Evolutionary conservation across 192 early-diverging fungal genomes (phyloP).

Genomic region (Coemansia umbellata): DNA sequence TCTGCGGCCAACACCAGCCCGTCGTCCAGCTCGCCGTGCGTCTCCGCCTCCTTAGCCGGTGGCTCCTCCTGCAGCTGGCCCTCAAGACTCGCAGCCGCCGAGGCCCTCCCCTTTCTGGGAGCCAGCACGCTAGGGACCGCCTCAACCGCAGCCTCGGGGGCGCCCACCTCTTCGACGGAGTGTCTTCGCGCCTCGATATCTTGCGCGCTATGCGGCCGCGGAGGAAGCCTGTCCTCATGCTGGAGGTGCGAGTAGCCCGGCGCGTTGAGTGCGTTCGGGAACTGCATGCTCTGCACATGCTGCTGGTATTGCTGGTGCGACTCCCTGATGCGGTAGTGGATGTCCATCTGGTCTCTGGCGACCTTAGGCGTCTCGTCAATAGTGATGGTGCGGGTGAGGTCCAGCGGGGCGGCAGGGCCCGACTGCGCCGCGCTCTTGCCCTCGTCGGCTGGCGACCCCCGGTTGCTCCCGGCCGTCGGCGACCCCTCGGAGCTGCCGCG

Average conservation of each 20-base stretch:
- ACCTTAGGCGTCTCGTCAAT: conserved; percentile 48
- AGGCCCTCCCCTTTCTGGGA: no score
- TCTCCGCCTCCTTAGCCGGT: not conserved
- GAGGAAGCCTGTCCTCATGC: not conserved
- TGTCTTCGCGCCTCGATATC: no score
- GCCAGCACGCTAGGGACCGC: no score
- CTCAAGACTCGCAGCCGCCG: not conserved
- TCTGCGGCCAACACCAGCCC: conserved; percentile 36
- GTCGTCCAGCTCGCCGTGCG: not conserved
- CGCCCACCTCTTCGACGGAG: no score
- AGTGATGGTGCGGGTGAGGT: conserved; percentile 41
- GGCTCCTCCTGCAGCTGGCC: not conserved
- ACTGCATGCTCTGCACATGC: conserved; percentile 27
- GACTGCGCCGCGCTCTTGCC: not conserved
- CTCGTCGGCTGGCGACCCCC: not conserved
- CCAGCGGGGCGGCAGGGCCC: no score
- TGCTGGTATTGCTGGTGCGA: conserved; percentile 24
- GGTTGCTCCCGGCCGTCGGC: not conserved
- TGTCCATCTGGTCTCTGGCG: conserved; percentile 40
- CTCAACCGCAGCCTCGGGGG: no score
- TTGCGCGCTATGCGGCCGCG: conserved; percentile 24
- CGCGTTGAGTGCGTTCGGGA: conserved; percentile 18
- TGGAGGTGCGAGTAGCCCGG: conserved; percentile 24
- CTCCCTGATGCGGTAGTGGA: conserved; percentile 30
- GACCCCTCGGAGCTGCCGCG: not conserved